These are phyloP conservation scores for Beverwykella pulmonaria DNA, from an alignment of 495 filamentous ascomycete species.

Conservation along the genomic window DNA sequence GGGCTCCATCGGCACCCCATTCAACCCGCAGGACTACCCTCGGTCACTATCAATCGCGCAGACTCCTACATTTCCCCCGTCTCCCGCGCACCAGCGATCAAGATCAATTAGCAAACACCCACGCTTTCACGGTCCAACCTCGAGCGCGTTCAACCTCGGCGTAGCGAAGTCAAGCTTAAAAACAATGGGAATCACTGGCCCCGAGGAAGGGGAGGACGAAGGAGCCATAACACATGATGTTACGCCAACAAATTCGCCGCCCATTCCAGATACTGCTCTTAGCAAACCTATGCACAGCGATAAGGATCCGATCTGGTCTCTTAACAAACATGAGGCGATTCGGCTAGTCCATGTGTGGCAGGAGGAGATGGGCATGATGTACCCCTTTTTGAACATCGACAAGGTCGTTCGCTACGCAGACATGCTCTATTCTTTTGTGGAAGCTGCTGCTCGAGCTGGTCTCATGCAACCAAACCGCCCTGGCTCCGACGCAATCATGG, in stretches of 20 bases:
- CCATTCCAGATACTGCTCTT: constrained; percentile 28
- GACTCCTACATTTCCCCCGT: constrained; percentile 38
- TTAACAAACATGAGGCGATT: constrained; percentile 70
- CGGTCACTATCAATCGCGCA: constrained; percentile 36
- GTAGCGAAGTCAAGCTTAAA: constrained; percentile 85
- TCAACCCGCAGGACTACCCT: constrained; percentile 33
- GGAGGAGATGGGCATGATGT: constrained; percentile 86
- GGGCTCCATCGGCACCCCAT: constrained; percentile 31
- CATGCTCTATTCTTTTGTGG: constrained; percentile 70
- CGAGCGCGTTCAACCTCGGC: constrained; percentile 81
- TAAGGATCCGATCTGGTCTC: constrained; percentile 76
- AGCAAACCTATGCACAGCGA: constrained; percentile 45
- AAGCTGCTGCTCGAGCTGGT: constrained; percentile 62
- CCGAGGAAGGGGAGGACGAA: constrained; percentile 63
- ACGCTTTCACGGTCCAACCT: constrained; percentile 82
- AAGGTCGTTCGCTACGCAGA: constrained; percentile 65
- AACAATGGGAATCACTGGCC: constrained; percentile 78
- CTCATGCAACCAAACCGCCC: constrained; percentile 57
- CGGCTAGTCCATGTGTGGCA: constrained; percentile 73
- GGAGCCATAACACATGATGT: constrained; percentile 55
- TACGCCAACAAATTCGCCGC: constrained; percentile 58
- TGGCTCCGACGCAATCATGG: constrained; percentile 66
- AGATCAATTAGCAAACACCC: constrained; percentile 52
- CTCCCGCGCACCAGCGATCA: constrained; percentile 21
- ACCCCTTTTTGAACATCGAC: constrained; percentile 75